phyloP scores from a whole-genome alignment of 257 asterid genomes.

The Craterostigma plantagineum region DNA sequence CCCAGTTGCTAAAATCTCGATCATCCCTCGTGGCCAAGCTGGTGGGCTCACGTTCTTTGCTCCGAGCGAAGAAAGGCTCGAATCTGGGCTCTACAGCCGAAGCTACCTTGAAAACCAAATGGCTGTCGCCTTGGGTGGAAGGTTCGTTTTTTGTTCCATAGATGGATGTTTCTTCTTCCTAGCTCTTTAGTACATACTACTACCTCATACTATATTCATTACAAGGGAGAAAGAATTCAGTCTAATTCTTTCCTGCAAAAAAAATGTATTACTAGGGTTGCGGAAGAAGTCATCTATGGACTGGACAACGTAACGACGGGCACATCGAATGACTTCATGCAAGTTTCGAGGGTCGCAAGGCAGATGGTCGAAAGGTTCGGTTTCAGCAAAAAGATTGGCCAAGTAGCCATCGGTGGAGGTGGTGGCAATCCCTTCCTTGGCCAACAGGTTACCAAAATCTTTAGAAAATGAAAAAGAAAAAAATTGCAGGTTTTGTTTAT shows the following conservation, averaged over 20 bases:
- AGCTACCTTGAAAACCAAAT: constrained; percentile 97
- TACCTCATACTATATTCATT: too few relatives aligned
- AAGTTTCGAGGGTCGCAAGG: constrained; percentile 91
- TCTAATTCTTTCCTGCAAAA: constrained; percentile 1
- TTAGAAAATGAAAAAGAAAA: too few relatives aligned
- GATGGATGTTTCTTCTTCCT: too few relatives aligned
- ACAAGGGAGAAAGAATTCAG: not conserved
- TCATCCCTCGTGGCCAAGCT: constrained; percentile 99
- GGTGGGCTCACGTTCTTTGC: constrained; percentile 98
- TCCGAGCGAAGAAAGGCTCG: constrained; percentile 97
- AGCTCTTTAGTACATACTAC: too few relatives aligned
- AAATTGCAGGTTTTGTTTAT: not conserved
- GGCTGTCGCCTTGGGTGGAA: constrained; percentile 99
- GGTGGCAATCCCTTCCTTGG: constrained; percentile 96
- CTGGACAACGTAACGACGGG: constrained; percentile 88
- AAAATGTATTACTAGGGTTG: constrained; percentile 35
- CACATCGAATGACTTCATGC: constrained; percentile 97
- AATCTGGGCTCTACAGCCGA: constrained; percentile 88
- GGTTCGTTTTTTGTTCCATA: too few relatives aligned
- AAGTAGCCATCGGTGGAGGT: constrained; percentile 79
- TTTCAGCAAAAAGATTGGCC: constrained; percentile 93
- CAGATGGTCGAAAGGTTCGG: constrained; percentile 99
- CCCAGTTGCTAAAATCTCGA: constrained; percentile 96
- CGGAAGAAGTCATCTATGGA: constrained; percentile 86
- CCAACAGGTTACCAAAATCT: too few relatives aligned